Percentiles rank a stretch among this genome's conserved stretches.
Evolutionary conservation across 768 basidiomycete species (phyloP).

Genomic region (Pisolithus marmoratus): DNA sequence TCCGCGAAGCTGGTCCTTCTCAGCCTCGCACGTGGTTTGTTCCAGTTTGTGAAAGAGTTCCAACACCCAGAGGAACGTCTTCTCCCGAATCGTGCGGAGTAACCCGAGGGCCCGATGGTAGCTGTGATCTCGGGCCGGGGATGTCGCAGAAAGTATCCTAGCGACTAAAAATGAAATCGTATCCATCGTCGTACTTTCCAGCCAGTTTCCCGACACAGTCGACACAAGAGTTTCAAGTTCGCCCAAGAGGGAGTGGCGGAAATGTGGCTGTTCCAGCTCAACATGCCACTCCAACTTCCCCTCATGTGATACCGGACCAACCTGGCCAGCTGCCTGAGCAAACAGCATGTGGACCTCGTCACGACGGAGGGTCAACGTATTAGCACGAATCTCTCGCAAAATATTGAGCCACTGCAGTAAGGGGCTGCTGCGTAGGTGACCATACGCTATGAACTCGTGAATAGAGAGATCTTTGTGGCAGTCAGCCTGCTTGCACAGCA

Average conservation of each 20-base stretch:
- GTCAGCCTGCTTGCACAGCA: conserved; percentile 33
- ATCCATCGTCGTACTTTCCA: conserved; percentile 18
- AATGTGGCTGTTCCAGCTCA: conserved; percentile 24
- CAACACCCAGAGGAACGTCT: conserved; percentile 29
- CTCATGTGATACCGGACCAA: conserved; percentile 1
- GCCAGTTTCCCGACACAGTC: conserved; percentile 33
- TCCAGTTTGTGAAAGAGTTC: conserved; percentile 18
- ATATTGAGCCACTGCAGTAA: conserved; percentile 40
- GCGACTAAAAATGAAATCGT: conserved; percentile 24
- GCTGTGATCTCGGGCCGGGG: no score
- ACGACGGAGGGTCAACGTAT: conserved; percentile 27
- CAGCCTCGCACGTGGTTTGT: not conserved
- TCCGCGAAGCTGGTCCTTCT: not conserved
- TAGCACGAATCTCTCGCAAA: conserved; percentile 35
- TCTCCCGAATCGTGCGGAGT: conserved; percentile 22
- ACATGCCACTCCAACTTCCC: conserved; percentile 23
- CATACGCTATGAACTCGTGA: conserved; percentile 38
- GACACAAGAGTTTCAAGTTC: conserved; percentile 26
- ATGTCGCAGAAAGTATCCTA: conserved; percentile 3
- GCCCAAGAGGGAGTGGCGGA: conserved; percentile 27
- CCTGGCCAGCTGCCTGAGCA: conserved; percentile 35
- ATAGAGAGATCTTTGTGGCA: conserved; percentile 32
- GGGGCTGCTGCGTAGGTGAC: conserved; percentile 33
- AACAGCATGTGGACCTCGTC: conserved; percentile 37
- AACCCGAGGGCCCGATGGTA: conserved; percentile 10